Evolutionary conservation across 495 filamentous ascomycete species (phyloP).

Genomic region (Penicillium verhagenii): DNA sequence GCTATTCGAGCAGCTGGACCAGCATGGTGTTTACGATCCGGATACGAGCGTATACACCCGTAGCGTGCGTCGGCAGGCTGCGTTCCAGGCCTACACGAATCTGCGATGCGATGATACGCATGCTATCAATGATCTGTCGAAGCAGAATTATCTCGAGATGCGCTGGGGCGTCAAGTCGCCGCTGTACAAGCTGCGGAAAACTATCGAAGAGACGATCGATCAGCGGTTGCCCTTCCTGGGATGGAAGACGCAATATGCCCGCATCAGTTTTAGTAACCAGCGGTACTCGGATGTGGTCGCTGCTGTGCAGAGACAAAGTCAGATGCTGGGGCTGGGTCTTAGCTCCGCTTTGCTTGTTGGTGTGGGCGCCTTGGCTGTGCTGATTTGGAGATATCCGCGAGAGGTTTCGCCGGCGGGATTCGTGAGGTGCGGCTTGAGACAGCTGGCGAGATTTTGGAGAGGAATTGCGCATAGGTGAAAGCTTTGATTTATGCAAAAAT

Average conservation of each 20-base stretch:
- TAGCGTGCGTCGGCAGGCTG: conserved; percentile 43
- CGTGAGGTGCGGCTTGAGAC: conserved; percentile 5
- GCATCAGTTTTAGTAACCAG: conserved; percentile 90
- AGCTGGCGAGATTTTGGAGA: conserved; percentile 11
- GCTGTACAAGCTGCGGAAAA: conserved; percentile 76
- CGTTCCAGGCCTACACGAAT: conserved; percentile 70
- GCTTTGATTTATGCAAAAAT: neutral
- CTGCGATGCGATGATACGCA: conserved; percentile 74
- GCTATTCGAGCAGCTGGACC: conserved; percentile 71
- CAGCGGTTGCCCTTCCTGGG: conserved; percentile 73
- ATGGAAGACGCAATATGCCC: conserved; percentile 89
- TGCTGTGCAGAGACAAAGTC: conserved; percentile 66
- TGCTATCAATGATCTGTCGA: conserved; percentile 88
- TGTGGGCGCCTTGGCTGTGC: conserved; percentile 26
- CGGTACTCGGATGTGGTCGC: conserved; percentile 79
- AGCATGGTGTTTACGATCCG: conserved; percentile 51
- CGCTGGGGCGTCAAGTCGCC: conserved; percentile 72
- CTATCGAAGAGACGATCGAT: conserved; percentile 77
- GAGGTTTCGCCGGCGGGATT: conserved; percentile 14
- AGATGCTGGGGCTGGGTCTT: conserved; percentile 46
- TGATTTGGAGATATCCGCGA: conserved; percentile 34
- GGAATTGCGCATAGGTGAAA: conserved; percentile 1
- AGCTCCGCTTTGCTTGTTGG: conserved; percentile 26
- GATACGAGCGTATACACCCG: conserved; percentile 38
- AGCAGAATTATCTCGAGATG: conserved; percentile 94